Base-by-base conservation (phyloP, 768 basidiomycete species). In the Asterophora parasitica region DNA sequence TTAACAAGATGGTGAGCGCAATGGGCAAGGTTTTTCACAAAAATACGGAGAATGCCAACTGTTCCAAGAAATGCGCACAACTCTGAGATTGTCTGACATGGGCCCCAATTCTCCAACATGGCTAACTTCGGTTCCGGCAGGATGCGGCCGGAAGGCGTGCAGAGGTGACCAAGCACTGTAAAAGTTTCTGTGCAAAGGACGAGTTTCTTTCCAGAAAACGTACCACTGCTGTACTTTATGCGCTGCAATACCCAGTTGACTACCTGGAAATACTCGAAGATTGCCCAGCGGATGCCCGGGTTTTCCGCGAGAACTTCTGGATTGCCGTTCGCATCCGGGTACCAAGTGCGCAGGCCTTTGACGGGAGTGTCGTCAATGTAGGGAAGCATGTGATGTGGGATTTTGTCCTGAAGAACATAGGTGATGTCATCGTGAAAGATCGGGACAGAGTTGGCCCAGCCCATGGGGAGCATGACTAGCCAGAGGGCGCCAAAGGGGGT, bases 291-390 rank as follows among this genome's bases (percentile, higher is more conserved):
- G 8, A 76, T 73, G 0, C 65, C 63, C 0, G 57, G 53, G 46
- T 76, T 77, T 0, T 63, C 60, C 0, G n/a, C n/a, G n/a, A n/a
- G n/a, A n/a, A n/a, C n/a, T n/a, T n/a, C n/a, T n/a, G n/a, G n/a
- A n/a, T n/a, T n/a, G n/a, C n/a, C n/a, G n/a, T n/a, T n/a, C n/a
- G n/a, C n/a, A n/a, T 32, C 2, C 8, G 62, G 42, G 42, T 75
- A 74, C 4, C 52, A 41, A 0, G 67, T 63, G 1, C 16, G 12
- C 0, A 65, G 70, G 1, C 71, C 68, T 46, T 63, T 65, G 3
- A 74, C 45, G 0, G 62, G 61, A 0, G 69, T 51, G 49, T 77
- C 66, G 48, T 79, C 68, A 8, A 77, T 62, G 42, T 65, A 79
- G 0, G 62, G 64, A 0, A 54, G 49, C 0, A 67, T 68, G 4